Conservation (phyloP, 2,329 filamentous ascomycete species). For the Ophiostoma sp. region DNA sequence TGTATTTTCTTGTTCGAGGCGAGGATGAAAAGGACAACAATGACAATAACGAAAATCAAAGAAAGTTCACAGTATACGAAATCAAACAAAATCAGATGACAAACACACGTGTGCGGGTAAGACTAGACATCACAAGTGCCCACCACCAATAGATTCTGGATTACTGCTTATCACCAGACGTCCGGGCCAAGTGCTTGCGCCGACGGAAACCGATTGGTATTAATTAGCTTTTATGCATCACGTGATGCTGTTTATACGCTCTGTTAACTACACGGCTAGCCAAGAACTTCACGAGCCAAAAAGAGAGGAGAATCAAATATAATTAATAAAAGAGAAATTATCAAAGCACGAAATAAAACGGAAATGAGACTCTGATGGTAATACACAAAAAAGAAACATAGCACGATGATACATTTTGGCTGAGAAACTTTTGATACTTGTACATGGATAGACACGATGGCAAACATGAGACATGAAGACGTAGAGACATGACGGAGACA, state of each 20-base stretch:
- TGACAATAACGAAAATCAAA: too few species aligned
- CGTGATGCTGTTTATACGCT: neutral
- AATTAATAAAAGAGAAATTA: neutral
- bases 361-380: neutral
- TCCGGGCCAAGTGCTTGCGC: slow-evolving; percentile 12
- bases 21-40: neutral
- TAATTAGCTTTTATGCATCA: neutral
- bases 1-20: neutral
- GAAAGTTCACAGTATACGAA: neutral
- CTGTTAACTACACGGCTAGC: neutral
- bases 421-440: slow-evolving; percentile 3
- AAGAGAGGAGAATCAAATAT: neutral
- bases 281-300: neutral
- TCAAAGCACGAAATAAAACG: neutral
- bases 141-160: slow-evolving; percentile 4
- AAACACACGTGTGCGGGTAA: neutral
- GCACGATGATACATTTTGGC: neutral
- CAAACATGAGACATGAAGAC: neutral
- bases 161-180: slow-evolving; percentile 2
- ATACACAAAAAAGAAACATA: neutral
- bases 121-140: neutral
- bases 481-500: neutral
- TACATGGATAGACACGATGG: neutral
- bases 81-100: neutral
- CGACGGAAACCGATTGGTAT: slow-evolving; percentile 9